A percentile compares a stretch with the other conserved stretches of the same genome.
Evolutionary conservation across 2,329 filamentous ascomycete genomes (phyloP).

Genomic region (Colletotrichum euphorbiae): DNA sequence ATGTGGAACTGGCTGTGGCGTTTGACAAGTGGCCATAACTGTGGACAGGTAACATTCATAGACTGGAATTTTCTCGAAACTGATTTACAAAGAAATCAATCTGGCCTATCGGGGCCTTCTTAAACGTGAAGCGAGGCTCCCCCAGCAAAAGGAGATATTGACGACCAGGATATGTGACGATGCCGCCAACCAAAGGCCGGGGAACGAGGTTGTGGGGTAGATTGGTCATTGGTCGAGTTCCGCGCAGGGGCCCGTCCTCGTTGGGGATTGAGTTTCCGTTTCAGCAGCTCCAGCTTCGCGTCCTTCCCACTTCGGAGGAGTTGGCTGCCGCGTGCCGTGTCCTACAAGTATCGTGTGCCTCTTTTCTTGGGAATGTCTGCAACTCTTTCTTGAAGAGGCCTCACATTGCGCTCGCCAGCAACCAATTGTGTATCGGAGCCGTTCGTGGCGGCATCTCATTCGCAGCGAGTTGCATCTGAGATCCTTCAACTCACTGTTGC

Average conservation of each 20-base stretch:
- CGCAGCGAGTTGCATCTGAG: slow-evolving; percentile 5
- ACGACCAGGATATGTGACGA: slow-evolving; percentile 5
- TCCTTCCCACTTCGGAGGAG: slow-evolving; percentile 1
- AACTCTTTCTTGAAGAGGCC: too few relatives aligned
- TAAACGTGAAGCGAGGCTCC: slow-evolving; percentile 19
- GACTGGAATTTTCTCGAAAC: slow-evolving; percentile 31
- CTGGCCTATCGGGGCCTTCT: slow-evolving; percentile 20
- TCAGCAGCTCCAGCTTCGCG: slow-evolving; percentile 26
- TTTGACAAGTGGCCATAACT: neutral
- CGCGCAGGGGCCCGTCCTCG: slow-evolving; percentile 18
- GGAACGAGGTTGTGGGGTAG: slow-evolving; percentile 18
- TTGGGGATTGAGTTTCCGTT: slow-evolving; percentile 29
- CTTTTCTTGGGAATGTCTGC: neutral
- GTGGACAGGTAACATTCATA: neutral
- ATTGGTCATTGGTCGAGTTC: neutral
- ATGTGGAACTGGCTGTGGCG: neutral
- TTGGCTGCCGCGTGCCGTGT: slow-evolving; percentile 1
- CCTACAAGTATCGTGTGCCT: neutral
- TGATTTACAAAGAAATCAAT: neutral
- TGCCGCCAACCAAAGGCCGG: slow-evolving; percentile 30
- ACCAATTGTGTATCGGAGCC: neutral
- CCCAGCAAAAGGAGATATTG: slow-evolving; percentile 19
- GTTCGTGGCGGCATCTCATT: slow-evolving; percentile 2
- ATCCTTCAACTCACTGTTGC: slow-evolving; percentile 7
- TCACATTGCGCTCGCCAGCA: neutral